Evolutionary conservation across 768 basidiomycete species (phyloP), one percentile per base, ranked within the genome.

Genomic region (Lentinula guzmanii): DNA sequence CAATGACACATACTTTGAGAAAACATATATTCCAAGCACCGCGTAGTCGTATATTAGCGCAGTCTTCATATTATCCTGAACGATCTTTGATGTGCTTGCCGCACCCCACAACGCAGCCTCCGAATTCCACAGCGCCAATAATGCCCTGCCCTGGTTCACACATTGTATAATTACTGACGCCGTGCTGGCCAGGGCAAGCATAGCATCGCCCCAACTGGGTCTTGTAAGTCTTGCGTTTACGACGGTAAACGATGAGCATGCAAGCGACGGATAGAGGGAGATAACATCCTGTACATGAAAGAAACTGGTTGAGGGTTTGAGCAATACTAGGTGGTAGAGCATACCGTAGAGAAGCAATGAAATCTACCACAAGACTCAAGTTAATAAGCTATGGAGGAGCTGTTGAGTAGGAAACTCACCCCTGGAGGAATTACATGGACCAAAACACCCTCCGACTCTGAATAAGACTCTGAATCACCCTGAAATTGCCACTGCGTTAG

Each of bases 21-120:
- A 55, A 1, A 55, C 28, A 41, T 55, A 55, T 55, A 55, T 55
- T 11, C 53, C 53, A 55, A 55, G 53, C 18, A 55, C 53, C 18
- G 18, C 37, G 21, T 55, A 37, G 35, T 55, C 53, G 1, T 55
- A 5, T 24, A 55, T 18, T 15, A 55, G 18, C 37, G 24, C 35
- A n/a, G 33, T 55, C 35, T 2, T 9, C 53, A 41, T 55, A 39
- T 37, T 21, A 35, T 39, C 18, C 37, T 55, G 53, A 41, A 39
- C 53, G 16, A 37, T 52, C 10, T 52, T 13, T 13, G 52, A 31
- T 13, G 1, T 51, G 18, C 34, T 15, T 52, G 10, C 52, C 8
- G 28, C 28, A 28, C 28, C 28, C 28, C 52, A 24, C 24, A 52
- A 52, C 28, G 51, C 51, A 24, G 28, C 51, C 13, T 52, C 31